phyloP scores from a whole-genome alignment of 2,329 filamentous ascomycete genomes.

The Pyrenophora tritici-repentis region DNA sequence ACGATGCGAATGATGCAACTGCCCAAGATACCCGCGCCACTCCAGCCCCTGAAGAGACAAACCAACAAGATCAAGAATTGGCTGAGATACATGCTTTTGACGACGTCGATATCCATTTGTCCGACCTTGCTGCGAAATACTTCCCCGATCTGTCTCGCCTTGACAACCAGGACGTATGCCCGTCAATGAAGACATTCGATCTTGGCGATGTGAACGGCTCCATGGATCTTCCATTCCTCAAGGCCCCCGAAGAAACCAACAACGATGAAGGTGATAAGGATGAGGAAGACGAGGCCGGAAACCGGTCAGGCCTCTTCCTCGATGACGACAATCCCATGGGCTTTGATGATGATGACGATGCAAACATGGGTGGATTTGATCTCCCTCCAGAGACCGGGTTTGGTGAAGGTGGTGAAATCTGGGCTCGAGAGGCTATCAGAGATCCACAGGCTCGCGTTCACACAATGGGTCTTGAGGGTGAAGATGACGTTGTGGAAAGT shows the following conservation, averaged over 20 bases:
- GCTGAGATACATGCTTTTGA: slow-evolving; percentile 52
- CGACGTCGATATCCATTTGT: slow-evolving; percentile 79
- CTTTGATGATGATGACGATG: slow-evolving; percentile 71
- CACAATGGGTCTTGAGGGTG: slow-evolving; percentile 63
- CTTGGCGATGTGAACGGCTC: slow-evolving; percentile 84
- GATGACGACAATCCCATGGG: slow-evolving; percentile 84
- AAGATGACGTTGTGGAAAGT: slow-evolving; percentile 55
- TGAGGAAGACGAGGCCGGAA: slow-evolving; percentile 54
- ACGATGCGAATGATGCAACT: slow-evolving; percentile 69
- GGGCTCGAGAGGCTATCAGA: slow-evolving; percentile 86
- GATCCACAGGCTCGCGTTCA: slow-evolving; percentile 86
- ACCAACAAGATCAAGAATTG: slow-evolving; percentile 42
- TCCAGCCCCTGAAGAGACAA: slow-evolving; percentile 49
- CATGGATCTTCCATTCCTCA: slow-evolving; percentile 88
- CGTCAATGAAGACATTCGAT: slow-evolving; percentile 91
- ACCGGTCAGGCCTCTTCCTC: slow-evolving; percentile 80
- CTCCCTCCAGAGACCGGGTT: slow-evolving; percentile 75
- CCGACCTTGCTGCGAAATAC: slow-evolving; percentile 75
- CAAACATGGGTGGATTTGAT: slow-evolving; percentile 65
- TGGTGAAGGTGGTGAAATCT: slow-evolving; percentile 93
- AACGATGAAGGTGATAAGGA: slow-evolving; percentile 62
- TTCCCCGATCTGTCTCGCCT: slow-evolving; percentile 79
- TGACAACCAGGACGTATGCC: slow-evolving; percentile 89
- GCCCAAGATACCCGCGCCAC: slow-evolving; percentile 52
- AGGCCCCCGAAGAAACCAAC: slow-evolving; percentile 84